Base-by-base conservation (phyloP, 371 early-diverging fungal species). In the Lichtheimia corymbifera region DNA sequence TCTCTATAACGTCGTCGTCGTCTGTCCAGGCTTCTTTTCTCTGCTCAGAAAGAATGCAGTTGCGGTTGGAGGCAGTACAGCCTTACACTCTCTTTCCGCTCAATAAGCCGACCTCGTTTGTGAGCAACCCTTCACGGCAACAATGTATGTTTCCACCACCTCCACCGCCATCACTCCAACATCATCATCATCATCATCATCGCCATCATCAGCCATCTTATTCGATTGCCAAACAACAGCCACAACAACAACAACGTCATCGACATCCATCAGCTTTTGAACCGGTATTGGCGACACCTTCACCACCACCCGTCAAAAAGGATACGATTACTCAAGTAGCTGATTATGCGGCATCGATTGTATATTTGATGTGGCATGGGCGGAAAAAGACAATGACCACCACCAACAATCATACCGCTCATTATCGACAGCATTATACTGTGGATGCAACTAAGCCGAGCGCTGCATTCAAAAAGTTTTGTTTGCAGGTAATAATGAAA, bases 341-440 rank as follows among this genome's bases (percentile, higher is more conserved):
- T 15, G 87, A 87, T 43, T 87, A 83, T 71, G 84, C 84, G 20
- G 77, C 87, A 22, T 77, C 80, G 45, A 83, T 87, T 77, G 80
- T 84, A 13, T 87, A 83, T 71, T 64, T 83, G 58, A 85, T 87
- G 68, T 87, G 87, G 87, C 84, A 84, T 65, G 81, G 82, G 12
- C 63, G 83, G 57, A 79, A 71, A 40, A 50, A 55, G 51, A 64
- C 66, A 68, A 18, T 22, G 47, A 18, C 47, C 18, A 47, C 45
- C 15, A 45, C 45, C 15, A n/a, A 18, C n/a, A n/a, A 15, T 5
- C 18, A 47, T 12, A 61, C 50, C 18, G 61, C 41, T 14, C 56
- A 49, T 30, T 22, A 50, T 7, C 61, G 51, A 9, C 53, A 58
- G 25, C 55, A 64, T 47, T 58, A 58, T 43, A 67, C 59, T 40